Percentiles rank a stretch among this genome's conserved stretches.
Evolutionary conservation across 163 green algal genomes (phyloP).

Genomic region (Trebouxia gelatinosa): DNA sequence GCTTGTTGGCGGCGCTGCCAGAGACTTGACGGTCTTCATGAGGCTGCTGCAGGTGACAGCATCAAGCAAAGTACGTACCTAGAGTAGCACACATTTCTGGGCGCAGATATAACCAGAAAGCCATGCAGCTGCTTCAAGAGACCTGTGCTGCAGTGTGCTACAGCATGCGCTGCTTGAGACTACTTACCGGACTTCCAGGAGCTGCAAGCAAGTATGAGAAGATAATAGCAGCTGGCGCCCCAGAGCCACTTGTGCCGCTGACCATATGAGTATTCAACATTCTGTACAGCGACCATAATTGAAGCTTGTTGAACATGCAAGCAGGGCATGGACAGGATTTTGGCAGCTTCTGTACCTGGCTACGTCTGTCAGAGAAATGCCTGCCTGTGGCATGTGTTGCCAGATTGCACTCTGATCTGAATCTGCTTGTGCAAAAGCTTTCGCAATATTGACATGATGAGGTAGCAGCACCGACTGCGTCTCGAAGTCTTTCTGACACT

Average conservation of each 20-base stretch:
- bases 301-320: no score
- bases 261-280: not conserved
- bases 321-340: no score
- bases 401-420: constrained; percentile 6
- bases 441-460: not conserved
- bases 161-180: not conserved
- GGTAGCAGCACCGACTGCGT: no score
- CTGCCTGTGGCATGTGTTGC: constrained; percentile 11
- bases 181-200: not conserved
- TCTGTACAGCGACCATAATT: not conserved
- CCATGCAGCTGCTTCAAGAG: not conserved
- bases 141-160: not conserved
- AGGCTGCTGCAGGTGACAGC: constrained; percentile 6
- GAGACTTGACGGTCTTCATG: not conserved
- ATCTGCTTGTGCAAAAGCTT: not conserved
- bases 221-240: not conserved
- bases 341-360: not conserved
- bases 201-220: constrained; percentile 1
- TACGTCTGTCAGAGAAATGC: constrained; percentile 17
- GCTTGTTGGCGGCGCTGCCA: not conserved
- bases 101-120: not conserved
- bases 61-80: constrained; percentile 10
- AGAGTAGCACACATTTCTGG: not conserved
- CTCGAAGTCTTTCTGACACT: no score
- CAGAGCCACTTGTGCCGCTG: not conserved